Evolutionary conservation across 345 rosid species (phyloP), one percentile per base, ranked within the genome.

Genomic region (Trapa incisa): DNA sequence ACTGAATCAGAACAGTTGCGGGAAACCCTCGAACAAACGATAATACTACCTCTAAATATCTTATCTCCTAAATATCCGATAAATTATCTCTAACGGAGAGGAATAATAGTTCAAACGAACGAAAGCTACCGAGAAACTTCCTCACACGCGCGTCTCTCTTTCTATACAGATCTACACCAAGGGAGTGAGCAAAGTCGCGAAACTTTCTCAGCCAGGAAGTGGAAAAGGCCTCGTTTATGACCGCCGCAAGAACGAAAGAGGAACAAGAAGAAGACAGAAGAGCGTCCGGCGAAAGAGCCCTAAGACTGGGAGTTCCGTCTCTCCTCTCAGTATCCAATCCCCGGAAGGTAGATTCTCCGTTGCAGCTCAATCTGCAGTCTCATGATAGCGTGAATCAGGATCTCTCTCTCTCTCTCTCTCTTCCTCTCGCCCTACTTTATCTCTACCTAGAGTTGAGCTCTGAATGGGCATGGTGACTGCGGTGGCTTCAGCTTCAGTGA

Each of bases 371-470:
- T 72, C 69, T 50, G 45, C 56, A 67, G 71, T 50, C 66, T 62
- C 77, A 77, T 75, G 75, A 83, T 73, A 64, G 58, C 48, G 43
- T 64, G 66, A 67, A 71, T 63, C 69, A 37, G 65, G 67, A 61
- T 47, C 47, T 13, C n/a, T n/a, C n/a, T 22, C 64, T 22, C 69
- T 62, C 69, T 58, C 72, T 63, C 42, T 68, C 61, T 36, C 7
- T 65, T 65, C 12, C 22, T 11, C 52, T 42, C 29, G 13, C 56
- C 32, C 68, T 41, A 61, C 35, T 37, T 47, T 58, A 11, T 3
- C 37, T 54, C 63, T 22, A 41, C 35, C 63, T n/a, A 38, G 14
- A 36, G 38, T 29, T 15, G 35, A 52, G 38, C 57, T 52, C 8
- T 64, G 29, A 53, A 52, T 22, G 29, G 29, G 29, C 52, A 45